Evolutionary conservation across 2,329 filamentous ascomycete species (phyloP), one percentile per base, ranked within the genome.

Genomic region (Cordyceps tenuipes): DNA sequence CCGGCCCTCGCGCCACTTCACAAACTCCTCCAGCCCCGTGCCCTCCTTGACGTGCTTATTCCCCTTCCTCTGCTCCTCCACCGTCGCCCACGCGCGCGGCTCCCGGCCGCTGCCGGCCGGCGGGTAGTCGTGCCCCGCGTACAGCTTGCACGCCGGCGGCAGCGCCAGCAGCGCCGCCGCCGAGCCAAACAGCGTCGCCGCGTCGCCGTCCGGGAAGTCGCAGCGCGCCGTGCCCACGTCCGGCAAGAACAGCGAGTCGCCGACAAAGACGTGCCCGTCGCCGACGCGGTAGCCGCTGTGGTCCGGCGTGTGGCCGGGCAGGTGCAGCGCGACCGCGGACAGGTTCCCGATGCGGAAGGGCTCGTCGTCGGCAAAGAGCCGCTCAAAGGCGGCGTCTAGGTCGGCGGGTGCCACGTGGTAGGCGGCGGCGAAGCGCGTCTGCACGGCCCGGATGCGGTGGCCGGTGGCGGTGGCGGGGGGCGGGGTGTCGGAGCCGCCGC

Each of bases 221-320:
- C 78, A 80, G 3, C 80, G 72, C 0, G 80, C 81, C 0, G 77
- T 76, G 15, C 81, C 80, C 36, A 83, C 74, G 54, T 82, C 79
- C 1, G 71, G 70, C 54, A 82, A 72, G 64, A 83, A 83, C 17
- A 82, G 68, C 0, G 79, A 81, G 62, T 83, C 80, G 0, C 80
- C 80, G 29, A 76, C 77, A 55, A 83, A 83, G 0, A 83, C 71
- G 13, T 77, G 34, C 34, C 7, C 77, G 46, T 65, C 67, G 70
- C 79, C 81, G 54, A 36, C 68, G 72, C 74, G 54, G 19, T 39
- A 46, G 0, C 82, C 83, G 15, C 84, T 65, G 59, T 86, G 82
- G 63, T 86, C 83, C 0, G 82, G 81, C 0, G 82, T 85, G 63
- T 86, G 82, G 0, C 83, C 83, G 0, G 83, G 82, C 0, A 87